Evolutionary conservation across 2,329 filamentous ascomycete genomes (phyloP), one percentile per base, ranked within the genome.

Genomic region (Cladophialophora chaetospira): DNA sequence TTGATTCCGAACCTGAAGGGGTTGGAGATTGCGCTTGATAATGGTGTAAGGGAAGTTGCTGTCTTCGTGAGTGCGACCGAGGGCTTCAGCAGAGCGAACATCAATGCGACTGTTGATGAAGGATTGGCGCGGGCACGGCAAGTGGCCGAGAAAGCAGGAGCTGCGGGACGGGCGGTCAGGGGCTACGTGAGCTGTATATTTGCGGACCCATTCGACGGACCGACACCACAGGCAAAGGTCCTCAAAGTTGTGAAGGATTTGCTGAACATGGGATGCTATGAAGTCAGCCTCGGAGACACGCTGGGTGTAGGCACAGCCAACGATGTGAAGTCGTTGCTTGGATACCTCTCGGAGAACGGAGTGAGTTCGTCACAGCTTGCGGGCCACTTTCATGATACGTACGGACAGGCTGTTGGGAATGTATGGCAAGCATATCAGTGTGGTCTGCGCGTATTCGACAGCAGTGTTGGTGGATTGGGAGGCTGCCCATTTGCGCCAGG

Each of bases 381-480:
- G 0, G 85, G 92, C 75, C 91, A 96, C 72, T 93, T 95, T 67
- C 91, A 96, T 71, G 89, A 96, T 68, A 95, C 91, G 1, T 93
- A 91, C 69, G 90, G 89, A 1, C 88, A 91, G 75, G 90, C 89
- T 1, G 77, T 93, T n/a, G 87, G 91, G 5, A 95, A 95, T 69
- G 87, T 86, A 4, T 85, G 89, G 9, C 85, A 92, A 0, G 86
- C 87, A 33, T 80, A 94, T 26, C 87, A 90, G 68, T 84, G 88
- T 64, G 91, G 91, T 0, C 82, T 95, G 36, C 77, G 88, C 28
- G 88, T 83, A 0, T 94, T 95, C 69, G 91, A 96, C 68, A 84
- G 83, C 62, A 89, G 88, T 51, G 88, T 95, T 1, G 88, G 84
- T 2, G 91, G 91, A 0, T 77, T 96, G 0, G 91, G 91, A 1